Evolutionary conservation across 768 basidiomycete genomes (phyloP).

Genomic region (Kwoniella botswanensis): DNA sequence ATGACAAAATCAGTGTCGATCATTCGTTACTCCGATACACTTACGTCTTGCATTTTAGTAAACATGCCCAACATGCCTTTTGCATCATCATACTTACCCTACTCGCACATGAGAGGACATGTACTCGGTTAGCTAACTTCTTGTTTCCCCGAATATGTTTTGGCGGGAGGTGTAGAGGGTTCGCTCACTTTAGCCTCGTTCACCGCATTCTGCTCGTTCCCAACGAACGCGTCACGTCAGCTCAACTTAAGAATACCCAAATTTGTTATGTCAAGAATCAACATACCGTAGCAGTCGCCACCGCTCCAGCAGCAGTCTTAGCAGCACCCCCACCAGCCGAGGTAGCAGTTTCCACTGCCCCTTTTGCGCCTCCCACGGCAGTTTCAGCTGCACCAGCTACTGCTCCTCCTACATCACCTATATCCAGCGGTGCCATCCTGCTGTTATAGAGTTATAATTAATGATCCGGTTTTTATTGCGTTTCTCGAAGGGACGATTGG

Average conservation of each 20-base stretch:
- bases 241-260: too few species aligned
- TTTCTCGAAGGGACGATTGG: too few species aligned
- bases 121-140: neutral
- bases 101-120: neutral
- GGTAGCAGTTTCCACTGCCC: constrained; percentile 12
- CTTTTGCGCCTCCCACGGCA: neutral
- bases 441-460: neutral
- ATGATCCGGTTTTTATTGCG: too few species aligned
- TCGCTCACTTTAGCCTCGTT: constrained; percentile 4
- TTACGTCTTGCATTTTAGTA: constrained; percentile 18
- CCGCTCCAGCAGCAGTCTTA: constrained; percentile 15
- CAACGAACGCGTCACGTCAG: too few species aligned
- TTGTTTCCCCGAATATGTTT: too few species aligned
- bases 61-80: constrained; percentile 20
- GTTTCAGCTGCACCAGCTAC: constrained; percentile 5
- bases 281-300: constrained; percentile 17
- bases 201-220: constrained; percentile 4
- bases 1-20: neutral
- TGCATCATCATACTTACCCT: constrained; percentile 19
- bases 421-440: constrained; percentile 10
- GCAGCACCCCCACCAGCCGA: constrained; percentile 13
- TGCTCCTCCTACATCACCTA: constrained; percentile 10
- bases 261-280: neutral
- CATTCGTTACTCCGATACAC: neutral
- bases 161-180: too few species aligned